phyloP scores from a whole-genome alignment of 805 yeast species.

The Kuraishia borneana region DNA sequence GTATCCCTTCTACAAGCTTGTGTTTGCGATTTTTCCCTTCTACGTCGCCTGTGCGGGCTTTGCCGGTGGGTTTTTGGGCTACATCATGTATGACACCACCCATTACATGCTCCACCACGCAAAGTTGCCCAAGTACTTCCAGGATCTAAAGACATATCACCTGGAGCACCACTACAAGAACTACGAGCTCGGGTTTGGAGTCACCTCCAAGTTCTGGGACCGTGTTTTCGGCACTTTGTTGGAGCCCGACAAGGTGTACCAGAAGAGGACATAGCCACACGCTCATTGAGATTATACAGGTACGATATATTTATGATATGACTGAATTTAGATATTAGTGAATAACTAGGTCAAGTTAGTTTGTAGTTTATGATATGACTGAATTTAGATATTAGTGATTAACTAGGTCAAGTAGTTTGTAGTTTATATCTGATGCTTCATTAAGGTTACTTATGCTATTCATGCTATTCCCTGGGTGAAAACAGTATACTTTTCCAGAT shows the following conservation, averaged over 20 bases:
- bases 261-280: slow-evolving; percentile 18
- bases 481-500: not conserved
- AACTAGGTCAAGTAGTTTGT: no score
- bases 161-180: slow-evolving; percentile 97
- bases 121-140: slow-evolving; percentile 64
- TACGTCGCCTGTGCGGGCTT: slow-evolving; percentile 84
- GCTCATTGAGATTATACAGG: slow-evolving; percentile 3
- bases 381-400: no score
- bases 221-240: slow-evolving; percentile 76
- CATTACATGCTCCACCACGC: slow-evolving; percentile 92
- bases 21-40: slow-evolving; percentile 68
- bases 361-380: no score
- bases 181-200: slow-evolving; percentile 95
- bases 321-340: no score
- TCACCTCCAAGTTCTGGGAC: slow-evolving; percentile 92
- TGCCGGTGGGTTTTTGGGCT: slow-evolving; percentile 94
- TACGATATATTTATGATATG: no score
- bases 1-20: slow-evolving; percentile 70
- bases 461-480: no score
- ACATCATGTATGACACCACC: slow-evolving; percentile 83
- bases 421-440: no score
- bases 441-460: no score
- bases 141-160: slow-evolving; percentile 78
- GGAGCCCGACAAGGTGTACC: slow-evolving; percentile 30
- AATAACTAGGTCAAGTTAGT: no score